Evolutionary conservation across 208 protist species (phyloP), one percentile per base, ranked within the genome.

Genomic region (Crithidia fasciculata): DNA sequence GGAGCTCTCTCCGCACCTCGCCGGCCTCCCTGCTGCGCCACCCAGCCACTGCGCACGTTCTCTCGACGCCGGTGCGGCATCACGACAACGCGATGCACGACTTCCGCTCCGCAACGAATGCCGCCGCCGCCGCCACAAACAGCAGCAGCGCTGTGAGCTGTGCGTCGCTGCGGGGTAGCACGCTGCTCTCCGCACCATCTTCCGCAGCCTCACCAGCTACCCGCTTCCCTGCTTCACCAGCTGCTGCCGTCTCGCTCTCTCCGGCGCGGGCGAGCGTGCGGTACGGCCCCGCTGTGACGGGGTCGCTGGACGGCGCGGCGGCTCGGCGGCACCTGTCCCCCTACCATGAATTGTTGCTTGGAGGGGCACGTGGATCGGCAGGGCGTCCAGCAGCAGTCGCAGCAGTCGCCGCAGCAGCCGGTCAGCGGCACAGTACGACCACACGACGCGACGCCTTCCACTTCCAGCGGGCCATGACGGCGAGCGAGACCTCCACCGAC

Each of bases 401-500:
- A 28, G 19, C 19, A 18, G 7, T 9, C 37, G 7, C 4, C n/a
- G 44, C 16, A 18, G 45, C 45, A n/a, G 39, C 5, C 45, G 40
- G 39, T 28, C 45, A 54, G 28, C 19, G 61, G 4, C 61, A 19
- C 50, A 47, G 49, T 19, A 47, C 9, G 37, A 57, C 18, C 4
- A 13, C 45, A 3, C 52, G 53, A 40, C 74, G 74, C 16, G 50
- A 74, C 45, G 41, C 67, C 15, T 79, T 79, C 12, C 66, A 70
- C 40, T 74, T 79, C 39, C 36, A 55, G 57, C 74, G 74, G 5
- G 74, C 74, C 36, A 52, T 79, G 37, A 74, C 74, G 8, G 74
- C 74, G 6, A 67, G 53, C n/a, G 58, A 54, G 6, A 70, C 70
- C 28, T 79, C 74, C 3, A 74, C 67, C 8, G 44, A 70, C 28